A percentile compares a stretch with the other conserved stretches of the same genome.
Conservation (phyloP, 2,329 filamentous ascomycete genomes). For the Alternaria alternata region DNA sequence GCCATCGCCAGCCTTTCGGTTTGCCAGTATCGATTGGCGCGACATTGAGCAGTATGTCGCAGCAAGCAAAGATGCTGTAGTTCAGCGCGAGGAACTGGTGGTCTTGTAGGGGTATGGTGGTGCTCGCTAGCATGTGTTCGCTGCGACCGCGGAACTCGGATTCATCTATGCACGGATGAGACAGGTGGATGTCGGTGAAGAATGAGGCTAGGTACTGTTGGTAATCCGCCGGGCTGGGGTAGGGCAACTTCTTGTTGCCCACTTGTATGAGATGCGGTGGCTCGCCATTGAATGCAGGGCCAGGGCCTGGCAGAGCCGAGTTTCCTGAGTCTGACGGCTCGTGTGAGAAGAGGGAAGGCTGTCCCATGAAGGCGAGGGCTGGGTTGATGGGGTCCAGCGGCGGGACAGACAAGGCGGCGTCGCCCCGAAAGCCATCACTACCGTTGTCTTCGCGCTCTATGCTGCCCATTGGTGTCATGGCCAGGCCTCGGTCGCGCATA, state of each 20-base stretch:
- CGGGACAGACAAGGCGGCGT: conserved; percentile 29
- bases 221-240: conserved; percentile 33
- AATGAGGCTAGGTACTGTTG: conserved; percentile 36
- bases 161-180: conserved; percentile 43
- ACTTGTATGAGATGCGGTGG: conserved; percentile 22
- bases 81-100: conserved; percentile 40
- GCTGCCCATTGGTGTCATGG: conserved; percentile 34
- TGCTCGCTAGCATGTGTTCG: conserved; percentile 32
- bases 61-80: conserved; percentile 42
- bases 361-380: conserved; percentile 26
- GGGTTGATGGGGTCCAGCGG: conserved; percentile 37
- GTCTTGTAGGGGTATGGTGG: conserved; percentile 25
- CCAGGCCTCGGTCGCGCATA: conserved; percentile 40
- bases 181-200: conserved; percentile 39
- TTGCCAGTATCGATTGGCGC: conserved; percentile 13
- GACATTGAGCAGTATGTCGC: conserved; percentile 23
- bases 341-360: conserved; percentile 20
- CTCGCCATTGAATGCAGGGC: conserved; percentile 2
- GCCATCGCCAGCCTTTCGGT: conserved; percentile 42
- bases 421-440: conserved; percentile 27
- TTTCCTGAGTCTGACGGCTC: conserved; percentile 19
- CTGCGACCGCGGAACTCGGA: conserved; percentile 33
- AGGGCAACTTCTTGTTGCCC: conserved; percentile 29
- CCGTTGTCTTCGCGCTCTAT: conserved; percentile 37
- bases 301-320: conserved; percentile 2